These are phyloP conservation scores for Hypoxylon sp. DNA, from an alignment of 2,329 filamentous ascomycete genomes.

Conservation along the genomic window DNA sequence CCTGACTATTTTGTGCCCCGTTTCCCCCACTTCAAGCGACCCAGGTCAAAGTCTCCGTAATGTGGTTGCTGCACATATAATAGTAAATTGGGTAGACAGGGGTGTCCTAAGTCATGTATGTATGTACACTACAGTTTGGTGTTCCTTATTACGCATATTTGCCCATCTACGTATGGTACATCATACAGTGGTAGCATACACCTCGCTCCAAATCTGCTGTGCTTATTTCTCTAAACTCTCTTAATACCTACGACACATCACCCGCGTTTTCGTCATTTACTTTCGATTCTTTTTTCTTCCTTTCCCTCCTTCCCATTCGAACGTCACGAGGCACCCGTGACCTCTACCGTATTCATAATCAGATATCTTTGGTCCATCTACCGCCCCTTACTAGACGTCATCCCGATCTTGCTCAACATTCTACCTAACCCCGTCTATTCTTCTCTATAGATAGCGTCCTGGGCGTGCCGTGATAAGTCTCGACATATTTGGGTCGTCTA, in stretches of 20 bases:
- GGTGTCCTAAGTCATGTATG: conserved; percentile 33
- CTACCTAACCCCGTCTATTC: conserved; percentile 12
- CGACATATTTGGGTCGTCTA: conserved; percentile 4
- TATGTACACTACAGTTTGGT: conserved; percentile 37
- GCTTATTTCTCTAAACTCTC: conserved; percentile 47
- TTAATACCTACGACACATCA: conserved; percentile 45
- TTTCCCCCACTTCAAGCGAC: conserved; percentile 44
- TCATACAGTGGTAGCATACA: conserved; percentile 46
- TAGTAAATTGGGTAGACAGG: conserved; percentile 45
- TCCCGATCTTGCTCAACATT: conserved; percentile 18
- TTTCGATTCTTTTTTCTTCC: conserved; percentile 39
- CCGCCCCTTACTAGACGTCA: conserved; percentile 26
- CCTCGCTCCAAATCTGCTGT: conserved; percentile 47
- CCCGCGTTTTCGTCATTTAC: conserved; percentile 48
- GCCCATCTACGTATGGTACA: conserved; percentile 48
- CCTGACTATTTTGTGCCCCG: conserved; percentile 39
- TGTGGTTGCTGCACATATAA: conserved; percentile 37
- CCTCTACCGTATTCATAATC: conserved; percentile 26
- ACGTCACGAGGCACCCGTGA: conserved; percentile 37
- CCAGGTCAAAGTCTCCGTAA: conserved; percentile 46
- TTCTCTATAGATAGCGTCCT: conserved; percentile 13
- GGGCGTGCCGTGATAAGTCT: background rate
- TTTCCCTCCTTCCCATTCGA: conserved; percentile 37
- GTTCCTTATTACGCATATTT: conserved; percentile 47
- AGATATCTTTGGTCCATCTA: conserved; percentile 34